A percentile compares a stretch with the other conserved stretches of the same genome.
phyloP scores from a whole-genome alignment of 2,329 filamentous ascomycete species.

The Verticillium nubilum region DNA sequence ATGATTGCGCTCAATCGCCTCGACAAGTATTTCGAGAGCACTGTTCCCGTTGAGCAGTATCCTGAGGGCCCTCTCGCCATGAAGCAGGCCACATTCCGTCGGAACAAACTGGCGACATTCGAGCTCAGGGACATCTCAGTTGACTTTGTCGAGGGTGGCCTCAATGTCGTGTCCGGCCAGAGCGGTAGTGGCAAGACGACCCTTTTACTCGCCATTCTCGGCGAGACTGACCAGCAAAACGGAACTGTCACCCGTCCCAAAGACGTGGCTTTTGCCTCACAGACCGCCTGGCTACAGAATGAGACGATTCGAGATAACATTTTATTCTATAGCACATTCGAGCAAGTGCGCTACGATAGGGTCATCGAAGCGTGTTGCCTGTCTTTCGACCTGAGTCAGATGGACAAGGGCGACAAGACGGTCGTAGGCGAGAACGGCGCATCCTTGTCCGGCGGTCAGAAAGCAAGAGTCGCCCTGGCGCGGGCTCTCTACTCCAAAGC shows the following conservation, averaged over 20 bases:
- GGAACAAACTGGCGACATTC: slow-evolving; percentile 45
- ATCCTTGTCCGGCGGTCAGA: slow-evolving; percentile 51
- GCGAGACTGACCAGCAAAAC: slow-evolving; percentile 45
- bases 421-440: slow-evolving; percentile 49
- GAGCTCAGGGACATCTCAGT: slow-evolving; percentile 41
- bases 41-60: slow-evolving; percentile 41
- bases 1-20: slow-evolving; percentile 44
- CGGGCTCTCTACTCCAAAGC: slow-evolving; percentile 53
- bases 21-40: slow-evolving; percentile 48
- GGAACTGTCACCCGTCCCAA: slow-evolving; percentile 42
- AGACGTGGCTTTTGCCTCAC: slow-evolving; percentile 52
- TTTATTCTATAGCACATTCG: slow-evolving; percentile 45
- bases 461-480: slow-evolving; percentile 50
- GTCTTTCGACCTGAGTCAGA: slow-evolving; percentile 41
- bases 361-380: slow-evolving; percentile 53
- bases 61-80: slow-evolving; percentile 44
- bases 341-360: slow-evolving; percentile 46
- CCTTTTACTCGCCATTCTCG: slow-evolving; percentile 46
- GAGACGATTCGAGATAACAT: slow-evolving; percentile 51
- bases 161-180: slow-evolving; percentile 49
- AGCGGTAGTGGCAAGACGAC: slow-evolving; percentile 55
- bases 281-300: slow-evolving; percentile 53
- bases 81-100: slow-evolving; percentile 39
- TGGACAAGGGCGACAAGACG: slow-evolving; percentile 45
- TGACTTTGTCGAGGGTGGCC: slow-evolving; percentile 45